Base-by-base conservation (phyloP, 2,329 filamentous ascomycete species). In the Colletotrichum cordylinicola region DNA sequence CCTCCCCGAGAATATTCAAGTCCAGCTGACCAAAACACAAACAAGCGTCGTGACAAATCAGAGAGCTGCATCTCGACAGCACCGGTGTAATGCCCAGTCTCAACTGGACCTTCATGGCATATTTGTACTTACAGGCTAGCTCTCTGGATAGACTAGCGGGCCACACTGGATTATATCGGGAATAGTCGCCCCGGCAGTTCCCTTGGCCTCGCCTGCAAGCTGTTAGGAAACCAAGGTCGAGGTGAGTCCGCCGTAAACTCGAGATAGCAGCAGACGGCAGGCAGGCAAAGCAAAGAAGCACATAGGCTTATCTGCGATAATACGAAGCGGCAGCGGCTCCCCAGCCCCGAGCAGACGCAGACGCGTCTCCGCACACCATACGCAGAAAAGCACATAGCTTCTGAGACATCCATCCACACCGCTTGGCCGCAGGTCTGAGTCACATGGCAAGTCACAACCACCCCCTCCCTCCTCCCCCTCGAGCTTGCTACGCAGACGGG, bases 381-480 rank as follows among this genome's bases (percentile, higher is more conserved):
- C 15, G 48, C 8, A 69, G 27, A 21, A 69, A n/a, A 56, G 65
- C 43, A 52, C 43, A 52, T 52, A 67, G 65, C 55, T 66, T 69
- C 69, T 72, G 65, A 74, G 76, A 76, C 74, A 77, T 12, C 76
- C 74, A 76, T 69, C 75, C 75, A 77, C 76, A 77, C 73, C 60
- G 27, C 33, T 68, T 68, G 72, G 75, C 74, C 60, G 66, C 66
- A 62, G 31, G 72, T 62, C 60, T 67, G 55, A 64, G 76, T 77
- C 76, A 77, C 74, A 77, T 77, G 76, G 73, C 61, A 76, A 74
- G 74, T 77, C 73, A 74, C 55, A 62, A 66, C 66, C 43, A n/a
- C 69, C 55, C 61, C 56, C 27, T 24, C 27, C 21, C n/a, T 8
- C n/a, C 10, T 15, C 48, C 10, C n/a, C 9, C 27, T 27, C 56